Evolutionary conservation across 2,329 filamentous ascomycete species (phyloP).

Genomic region (Huntiella omanensis): DNA sequence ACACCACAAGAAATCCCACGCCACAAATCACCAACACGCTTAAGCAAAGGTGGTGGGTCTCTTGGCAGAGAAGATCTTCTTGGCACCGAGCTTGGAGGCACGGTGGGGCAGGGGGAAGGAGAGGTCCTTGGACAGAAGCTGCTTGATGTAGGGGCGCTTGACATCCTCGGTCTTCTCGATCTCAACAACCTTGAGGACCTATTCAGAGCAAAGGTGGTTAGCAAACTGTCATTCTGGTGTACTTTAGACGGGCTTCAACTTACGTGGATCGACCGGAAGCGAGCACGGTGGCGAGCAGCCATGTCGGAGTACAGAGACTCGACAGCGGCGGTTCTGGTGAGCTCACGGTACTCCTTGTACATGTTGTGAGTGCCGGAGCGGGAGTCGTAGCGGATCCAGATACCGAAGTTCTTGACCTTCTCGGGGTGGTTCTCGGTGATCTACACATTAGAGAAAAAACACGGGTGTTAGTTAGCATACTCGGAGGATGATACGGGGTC

Average conservation of each 20-base stretch:
- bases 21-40: slow-evolving; percentile 32
- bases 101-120: slow-evolving; percentile 99
- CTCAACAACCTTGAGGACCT: slow-evolving; percentile 98
- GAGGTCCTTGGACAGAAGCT: slow-evolving; percentile 86
- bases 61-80: slow-evolving; percentile 84
- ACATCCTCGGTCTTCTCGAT: slow-evolving; percentile 85
- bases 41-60: slow-evolving; percentile 97
- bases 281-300: slow-evolving; percentile 89
- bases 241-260: slow-evolving; percentile 21
- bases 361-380: slow-evolving; percentile 99
- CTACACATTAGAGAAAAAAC: slow-evolving; percentile 24
- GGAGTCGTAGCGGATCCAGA: slow-evolving; percentile 99
- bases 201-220: background rate
- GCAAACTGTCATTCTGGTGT: background rate
- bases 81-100: slow-evolving; percentile 59
- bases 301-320: slow-evolving; percentile 98
- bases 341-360: slow-evolving; percentile 99
- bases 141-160: slow-evolving; percentile 98
- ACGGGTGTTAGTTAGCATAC: slow-evolving; percentile 3
- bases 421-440: slow-evolving; percentile 97
- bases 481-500: slow-evolving; percentile 6
- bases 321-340: slow-evolving; percentile 88
- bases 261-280: slow-evolving; percentile 98
- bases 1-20: slow-evolving; percentile 38
- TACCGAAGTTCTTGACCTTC: slow-evolving; percentile 99